Evolutionary conservation across 331 rosid species (phyloP).

Genomic region (Quercus lobata): DNA sequence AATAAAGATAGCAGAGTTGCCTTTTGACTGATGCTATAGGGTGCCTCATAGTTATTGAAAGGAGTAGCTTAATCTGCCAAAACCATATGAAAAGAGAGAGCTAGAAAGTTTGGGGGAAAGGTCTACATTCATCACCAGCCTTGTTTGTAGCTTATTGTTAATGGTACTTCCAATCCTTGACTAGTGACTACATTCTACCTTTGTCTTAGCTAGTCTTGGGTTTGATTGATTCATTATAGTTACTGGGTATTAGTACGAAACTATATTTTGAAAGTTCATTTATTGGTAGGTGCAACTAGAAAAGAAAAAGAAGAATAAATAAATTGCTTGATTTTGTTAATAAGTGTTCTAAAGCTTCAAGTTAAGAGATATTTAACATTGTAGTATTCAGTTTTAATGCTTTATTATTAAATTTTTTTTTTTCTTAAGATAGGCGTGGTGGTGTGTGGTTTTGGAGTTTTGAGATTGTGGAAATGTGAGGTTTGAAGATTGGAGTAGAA

Average conservation of each 20-base stretch:
- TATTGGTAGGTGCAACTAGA: not conserved
- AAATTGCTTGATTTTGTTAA: too few relatives aligned
- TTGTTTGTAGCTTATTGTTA: not conserved
- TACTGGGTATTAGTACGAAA: not conserved
- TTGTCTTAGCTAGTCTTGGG: not conserved
- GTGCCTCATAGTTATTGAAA: not conserved
- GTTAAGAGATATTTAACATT: too few relatives aligned
- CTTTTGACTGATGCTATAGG: not conserved
- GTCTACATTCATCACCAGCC: not conserved
- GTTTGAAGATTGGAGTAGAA: too few relatives aligned
- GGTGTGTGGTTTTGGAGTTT: too few relatives aligned
- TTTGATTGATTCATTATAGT: not conserved
- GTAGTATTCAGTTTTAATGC: too few relatives aligned
- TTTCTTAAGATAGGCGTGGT: too few relatives aligned
- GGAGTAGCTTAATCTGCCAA: slow-evolving; percentile 10
- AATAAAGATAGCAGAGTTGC: too few relatives aligned
- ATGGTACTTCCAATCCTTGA: too few relatives aligned
- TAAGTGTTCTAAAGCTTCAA: too few relatives aligned
- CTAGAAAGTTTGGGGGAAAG: not conserved
- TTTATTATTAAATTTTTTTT: too few relatives aligned
- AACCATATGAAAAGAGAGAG: slow-evolving; percentile 6
- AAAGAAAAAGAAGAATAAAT: too few relatives aligned
- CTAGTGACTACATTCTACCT: not conserved
- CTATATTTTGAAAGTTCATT: not conserved
- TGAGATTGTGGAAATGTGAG: too few relatives aligned